A percentile compares a stretch with the other conserved stretches of the same genome.
These are phyloP conservation scores for Mentha longifolia DNA, from an alignment of 257 asterid species.

Conservation along the genomic window DNA sequence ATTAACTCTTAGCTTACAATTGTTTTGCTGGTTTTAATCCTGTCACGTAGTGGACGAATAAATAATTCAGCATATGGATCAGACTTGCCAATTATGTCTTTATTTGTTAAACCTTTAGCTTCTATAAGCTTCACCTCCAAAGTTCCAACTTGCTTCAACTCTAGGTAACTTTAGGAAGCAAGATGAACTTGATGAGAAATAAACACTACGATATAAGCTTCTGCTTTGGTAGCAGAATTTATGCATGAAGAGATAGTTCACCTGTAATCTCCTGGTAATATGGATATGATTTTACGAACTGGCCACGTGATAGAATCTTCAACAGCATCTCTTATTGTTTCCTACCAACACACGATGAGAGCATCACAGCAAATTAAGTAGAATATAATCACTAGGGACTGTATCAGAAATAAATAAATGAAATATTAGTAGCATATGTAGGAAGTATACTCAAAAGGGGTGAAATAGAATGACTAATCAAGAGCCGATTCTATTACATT, in stretches of 20 bases:
- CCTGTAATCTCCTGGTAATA: constrained; percentile 97
- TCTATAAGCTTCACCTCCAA: constrained; percentile 95
- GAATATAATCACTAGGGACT: too few species aligned
- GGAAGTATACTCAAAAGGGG: neutral
- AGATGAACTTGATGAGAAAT: neutral
- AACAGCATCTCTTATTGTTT: constrained; percentile 82
- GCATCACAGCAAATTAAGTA: neutral
- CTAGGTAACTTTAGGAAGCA: constrained; percentile 62
- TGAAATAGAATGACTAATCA: neutral
- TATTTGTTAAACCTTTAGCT: constrained; percentile 80
- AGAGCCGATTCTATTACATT: too few species aligned
- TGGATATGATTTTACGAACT: constrained; percentile 84
- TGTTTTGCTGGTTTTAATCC: constrained; percentile 68
- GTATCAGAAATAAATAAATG: too few species aligned
- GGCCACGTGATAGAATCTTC: constrained; percentile 99
- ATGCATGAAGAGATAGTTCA: constrained; percentile 26
- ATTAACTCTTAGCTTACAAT: constrained; percentile 51
- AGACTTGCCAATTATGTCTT: constrained; percentile 87
- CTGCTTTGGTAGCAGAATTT: neutral
- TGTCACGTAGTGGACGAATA: constrained; percentile 80
- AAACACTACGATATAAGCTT: neutral
- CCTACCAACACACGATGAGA: too few species aligned
- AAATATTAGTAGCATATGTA: neutral
- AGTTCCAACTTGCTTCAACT: constrained; percentile 78
- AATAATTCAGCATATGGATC: constrained; percentile 80